Percentiles rank a stretch among this genome's conserved stretches.
Evolutionary conservation across 2,329 filamentous ascomycete species (phyloP).

Genomic region (Colletotrichum chlorophyti): DNA sequence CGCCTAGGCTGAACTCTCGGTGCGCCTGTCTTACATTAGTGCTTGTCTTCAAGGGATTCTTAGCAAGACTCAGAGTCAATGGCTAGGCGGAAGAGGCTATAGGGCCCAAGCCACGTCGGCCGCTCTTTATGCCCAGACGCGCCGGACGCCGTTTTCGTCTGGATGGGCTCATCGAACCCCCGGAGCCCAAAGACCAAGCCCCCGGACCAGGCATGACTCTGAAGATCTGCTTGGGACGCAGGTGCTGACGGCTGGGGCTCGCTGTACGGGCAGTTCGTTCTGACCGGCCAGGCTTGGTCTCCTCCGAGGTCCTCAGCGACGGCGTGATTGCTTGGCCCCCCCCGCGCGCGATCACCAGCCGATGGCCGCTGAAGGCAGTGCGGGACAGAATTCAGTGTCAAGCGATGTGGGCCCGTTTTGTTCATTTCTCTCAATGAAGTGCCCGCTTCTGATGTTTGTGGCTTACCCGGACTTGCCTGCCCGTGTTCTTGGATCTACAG

Average conservation of each 20-base stretch:
- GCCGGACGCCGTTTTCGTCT: slow-evolving; percentile 4
- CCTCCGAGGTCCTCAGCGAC: not conserved
- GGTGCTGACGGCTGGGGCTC: not conserved
- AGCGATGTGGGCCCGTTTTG: not conserved
- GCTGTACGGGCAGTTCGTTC: not conserved
- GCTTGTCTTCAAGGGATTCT: not conserved
- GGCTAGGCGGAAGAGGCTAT: not conserved
- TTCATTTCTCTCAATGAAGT: not conserved
- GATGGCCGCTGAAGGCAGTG: not conserved
- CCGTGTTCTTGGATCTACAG: not conserved
- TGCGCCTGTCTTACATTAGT: slow-evolving; percentile 14
- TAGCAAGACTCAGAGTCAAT: not conserved
- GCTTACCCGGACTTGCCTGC: not conserved
- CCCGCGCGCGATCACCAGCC: not conserved
- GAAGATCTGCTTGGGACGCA: not conserved
- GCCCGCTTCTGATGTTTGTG: slow-evolving; percentile 11
- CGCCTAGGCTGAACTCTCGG: not conserved
- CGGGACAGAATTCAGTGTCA: not conserved
- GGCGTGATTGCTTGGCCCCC: not conserved
- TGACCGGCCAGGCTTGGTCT: not conserved
- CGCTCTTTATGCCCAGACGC: slow-evolving; percentile 1
- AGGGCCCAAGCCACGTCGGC: not conserved
- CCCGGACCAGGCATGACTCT: not conserved
- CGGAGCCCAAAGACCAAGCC: not conserved
- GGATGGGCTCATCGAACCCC: not conserved